Evolutionary conservation across 768 basidiomycete species (phyloP), one percentile per base, ranked within the genome.

Genomic region (Russula griseocarnosa): DNA sequence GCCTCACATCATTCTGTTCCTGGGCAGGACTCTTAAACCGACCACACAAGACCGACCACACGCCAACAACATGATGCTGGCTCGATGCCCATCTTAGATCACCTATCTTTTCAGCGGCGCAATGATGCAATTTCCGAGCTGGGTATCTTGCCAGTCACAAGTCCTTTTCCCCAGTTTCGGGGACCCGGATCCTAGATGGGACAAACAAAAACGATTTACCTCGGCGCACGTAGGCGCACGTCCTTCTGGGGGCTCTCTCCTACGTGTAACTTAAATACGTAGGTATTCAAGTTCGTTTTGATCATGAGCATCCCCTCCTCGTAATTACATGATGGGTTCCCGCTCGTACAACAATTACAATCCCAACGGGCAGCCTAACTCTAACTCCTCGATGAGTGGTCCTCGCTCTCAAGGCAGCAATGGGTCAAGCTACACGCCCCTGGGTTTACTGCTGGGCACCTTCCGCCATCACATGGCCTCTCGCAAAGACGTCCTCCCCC

Each of bases 121-220:
- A 13, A 50, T 62, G 61, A 56, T 40, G 34, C 28, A 16, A 49
- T 50, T 34, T 13, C 53, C 53, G 16, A 38, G 36, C 36, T 36
- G n/a, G 5, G 22, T 32, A 7, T 36, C 32, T 38, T 54, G n/a
- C n/a, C n/a, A n/a, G n/a, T n/a, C n/a, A 11, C 53, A 36, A 36
- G n/a, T 11, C 34, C 53, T 36, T 36, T 34, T 36, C 32, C 53
- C 28, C 51, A 30, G 4, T n/a, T 9, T n/a, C 11, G n/a, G 13
- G 9, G n/a, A n/a, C 16, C 34, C 2, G 28, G 13, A 32, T 28
- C 32, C 28, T 32, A 7, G 26, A 11, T n/a, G n/a, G 32, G 32
- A 9, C 8, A 13, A 34, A 38, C 53, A 18, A 38, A 55, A 36
- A 22, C 16, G 8, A 34, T 7, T 24, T 24, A 9, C 34, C 18